Evolutionary conservation across 805 yeast genomes (phyloP), one percentile per base, ranked within the genome.

Genomic region (Kockiozyma suomiensis): DNA sequence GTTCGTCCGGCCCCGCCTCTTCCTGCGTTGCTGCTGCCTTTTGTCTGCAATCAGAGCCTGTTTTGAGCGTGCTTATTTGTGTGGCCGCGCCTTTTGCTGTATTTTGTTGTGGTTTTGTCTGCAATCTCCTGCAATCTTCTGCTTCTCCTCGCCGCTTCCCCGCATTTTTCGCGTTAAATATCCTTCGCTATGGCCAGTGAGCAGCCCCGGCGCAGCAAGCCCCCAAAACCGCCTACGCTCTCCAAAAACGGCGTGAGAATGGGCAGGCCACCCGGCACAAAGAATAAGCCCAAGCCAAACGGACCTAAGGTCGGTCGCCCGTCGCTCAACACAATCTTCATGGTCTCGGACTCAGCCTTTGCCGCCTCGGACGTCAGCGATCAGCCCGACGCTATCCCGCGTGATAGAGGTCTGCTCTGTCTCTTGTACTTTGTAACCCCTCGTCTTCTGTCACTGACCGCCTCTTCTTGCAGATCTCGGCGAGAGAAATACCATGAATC

Each of bases 301-400:
- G 64, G 64, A 4, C 64, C 64, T 26, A 59, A 56, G 41, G 64
- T 59, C 41, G 64, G 64, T 25, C 46, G 64, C 21, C 64, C 64
- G 51, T 54, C 64, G 38, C 50, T 59, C 26, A 50, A 35, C 43
- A 49, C 52, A 26, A 59, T 59, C 40, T 59, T 59, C 54, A 59
- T 52, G 58, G 47, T 61, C 46, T 57, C 56, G 25, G 50, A 47
- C 50, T 57, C 43, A 25, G 45, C 21, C 35, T 35, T 28, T 15
- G 21, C 40, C 25, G 25, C 50, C 19, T 6, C 42, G 2, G 50
- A 43, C 15, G 30, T 13, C 23, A 4, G 8, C 37, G 50, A 30
- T 25, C 50, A 41, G 46, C 25, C 56, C 13, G 48, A 47, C 19
- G 40, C 50, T 15, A 35, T 43, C 28, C 38, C 50, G 13, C 46